Conservation (phyloP, 2,329 filamentous ascomycete genomes). For the Purpureocillium takamizusanense region DNA sequence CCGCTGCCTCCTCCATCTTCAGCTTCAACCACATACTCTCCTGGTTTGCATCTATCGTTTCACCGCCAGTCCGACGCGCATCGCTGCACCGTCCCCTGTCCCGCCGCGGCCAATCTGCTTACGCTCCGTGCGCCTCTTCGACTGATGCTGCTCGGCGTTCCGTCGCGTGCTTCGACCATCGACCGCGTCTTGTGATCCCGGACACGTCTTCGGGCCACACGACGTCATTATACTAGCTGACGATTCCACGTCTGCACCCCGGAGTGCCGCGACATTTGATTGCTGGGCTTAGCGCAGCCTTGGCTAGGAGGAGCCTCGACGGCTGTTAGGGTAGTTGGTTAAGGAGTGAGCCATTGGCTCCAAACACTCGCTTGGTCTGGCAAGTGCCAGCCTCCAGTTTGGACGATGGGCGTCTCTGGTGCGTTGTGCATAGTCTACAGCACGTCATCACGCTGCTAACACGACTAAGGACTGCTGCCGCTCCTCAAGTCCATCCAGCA, state of each 20-base stretch:
- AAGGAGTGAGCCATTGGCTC: not conserved
- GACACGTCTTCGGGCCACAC: not conserved
- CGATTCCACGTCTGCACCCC: too few species aligned
- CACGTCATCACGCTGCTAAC: slow-evolving; percentile 10
- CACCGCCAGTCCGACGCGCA: too few species aligned
- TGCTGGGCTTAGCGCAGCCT: too few species aligned
- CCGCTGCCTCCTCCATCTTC: too few species aligned
- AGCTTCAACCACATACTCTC: too few species aligned
- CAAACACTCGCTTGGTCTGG: not conserved
- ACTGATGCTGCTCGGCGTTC: not conserved
- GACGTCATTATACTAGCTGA: not conserved
- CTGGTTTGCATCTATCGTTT: too few species aligned
- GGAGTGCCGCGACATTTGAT: not conserved
- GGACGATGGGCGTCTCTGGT: slow-evolving; percentile 29
- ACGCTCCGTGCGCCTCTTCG: not conserved
- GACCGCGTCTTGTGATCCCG: not conserved
- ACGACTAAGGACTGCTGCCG: slow-evolving; percentile 63
- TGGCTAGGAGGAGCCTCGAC: too few species aligned
- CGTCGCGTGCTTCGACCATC: not conserved
- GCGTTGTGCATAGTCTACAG: slow-evolving; percentile 1
- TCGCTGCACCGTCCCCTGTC: too few species aligned
- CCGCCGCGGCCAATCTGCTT: too few species aligned
- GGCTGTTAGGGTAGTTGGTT: too few species aligned
- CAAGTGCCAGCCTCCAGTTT: not conserved
- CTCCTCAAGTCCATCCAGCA: slow-evolving; percentile 95